Conservation (phyloP, 2,329 filamentous ascomycete species). For the Elsinoe fawcettii region DNA sequence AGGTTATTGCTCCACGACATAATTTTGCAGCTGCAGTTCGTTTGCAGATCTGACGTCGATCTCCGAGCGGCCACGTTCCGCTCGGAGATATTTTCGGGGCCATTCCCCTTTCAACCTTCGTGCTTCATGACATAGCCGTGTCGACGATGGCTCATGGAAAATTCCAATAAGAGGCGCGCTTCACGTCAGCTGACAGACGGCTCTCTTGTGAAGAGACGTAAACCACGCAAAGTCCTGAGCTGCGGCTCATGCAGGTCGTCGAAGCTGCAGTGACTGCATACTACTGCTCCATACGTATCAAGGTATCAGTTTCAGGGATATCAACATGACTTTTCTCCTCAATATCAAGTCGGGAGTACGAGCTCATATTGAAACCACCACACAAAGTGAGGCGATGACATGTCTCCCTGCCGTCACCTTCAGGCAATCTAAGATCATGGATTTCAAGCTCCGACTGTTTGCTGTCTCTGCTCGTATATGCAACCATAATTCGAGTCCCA, state of each 20-base stretch:
- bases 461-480: too few species aligned
- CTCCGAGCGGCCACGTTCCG: background rate
- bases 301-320: too few species aligned
- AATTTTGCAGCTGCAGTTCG: background rate
- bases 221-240: background rate
- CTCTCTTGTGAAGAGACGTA: background rate
- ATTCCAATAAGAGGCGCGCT: background rate
- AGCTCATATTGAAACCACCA: too few species aligned
- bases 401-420: too few species aligned
- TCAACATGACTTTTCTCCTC: too few species aligned
- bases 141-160: background rate
- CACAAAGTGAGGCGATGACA: too few species aligned
- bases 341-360: too few species aligned
- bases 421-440: too few species aligned
- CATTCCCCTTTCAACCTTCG: too few species aligned
- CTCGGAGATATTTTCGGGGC: background rate
- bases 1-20: background rate
- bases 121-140: background rate
- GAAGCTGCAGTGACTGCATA: background rate
- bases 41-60: background rate
- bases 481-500: too few species aligned
- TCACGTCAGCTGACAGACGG: too few species aligned
- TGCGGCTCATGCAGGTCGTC: background rate
- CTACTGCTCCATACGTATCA: background rate
- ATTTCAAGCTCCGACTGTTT: too few species aligned